Evolutionary conservation across 2,329 filamentous ascomycete species (phyloP).

Genomic region (Calonectria ilicicola): DNA sequence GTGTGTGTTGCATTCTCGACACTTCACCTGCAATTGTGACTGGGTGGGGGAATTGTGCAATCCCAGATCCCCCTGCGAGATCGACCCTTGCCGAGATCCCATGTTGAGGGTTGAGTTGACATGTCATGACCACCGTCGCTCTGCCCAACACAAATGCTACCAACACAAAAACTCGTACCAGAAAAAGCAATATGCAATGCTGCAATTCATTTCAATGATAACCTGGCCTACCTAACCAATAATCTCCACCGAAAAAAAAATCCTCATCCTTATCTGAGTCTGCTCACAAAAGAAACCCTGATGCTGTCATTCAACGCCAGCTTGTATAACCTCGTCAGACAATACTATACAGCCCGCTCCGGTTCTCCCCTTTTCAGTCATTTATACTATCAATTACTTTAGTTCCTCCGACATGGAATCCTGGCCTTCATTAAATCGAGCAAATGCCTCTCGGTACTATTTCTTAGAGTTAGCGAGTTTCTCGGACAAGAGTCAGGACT

Average conservation of each 20-base stretch:
- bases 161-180: not conserved
- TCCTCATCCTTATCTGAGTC: not conserved
- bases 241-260: not conserved
- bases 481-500: not conserved
- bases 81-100: not conserved
- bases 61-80: not conserved
- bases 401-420: constrained; percentile 45
- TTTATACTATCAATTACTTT: constrained; percentile 29
- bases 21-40: not conserved
- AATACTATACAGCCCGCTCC: constrained; percentile 22
- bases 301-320: constrained; percentile 34
- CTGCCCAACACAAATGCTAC: not conserved
- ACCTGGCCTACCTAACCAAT: not conserved
- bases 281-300: constrained; percentile 22
- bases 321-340: constrained; percentile 12
- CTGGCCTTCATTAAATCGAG: constrained; percentile 40
- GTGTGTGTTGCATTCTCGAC: not conserved
- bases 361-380: not conserved
- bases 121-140: no score
- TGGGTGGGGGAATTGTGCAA: not conserved
- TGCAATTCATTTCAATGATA: constrained; percentile 6
- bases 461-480: constrained; percentile 24
- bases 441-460: constrained; percentile 50
- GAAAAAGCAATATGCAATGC: not conserved
- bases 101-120: not conserved